Conservation (phyloP, 2,329 filamentous ascomycete genomes). For the Dothidotthia symphoricarpi region DNA sequence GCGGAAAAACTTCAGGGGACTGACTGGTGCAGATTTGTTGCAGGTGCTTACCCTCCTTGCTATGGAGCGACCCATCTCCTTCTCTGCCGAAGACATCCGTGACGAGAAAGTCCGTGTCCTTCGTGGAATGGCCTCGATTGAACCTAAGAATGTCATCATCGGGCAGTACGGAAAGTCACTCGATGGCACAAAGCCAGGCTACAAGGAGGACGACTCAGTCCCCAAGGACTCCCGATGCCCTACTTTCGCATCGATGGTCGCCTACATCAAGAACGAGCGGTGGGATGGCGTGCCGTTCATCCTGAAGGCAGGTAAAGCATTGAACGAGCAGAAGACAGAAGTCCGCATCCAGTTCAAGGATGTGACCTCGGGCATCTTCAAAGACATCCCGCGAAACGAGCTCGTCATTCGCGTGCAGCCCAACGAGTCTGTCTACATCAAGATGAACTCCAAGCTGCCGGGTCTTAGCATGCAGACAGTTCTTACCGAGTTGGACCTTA, state of each 20-base stretch:
- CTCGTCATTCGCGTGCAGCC: slow-evolving; percentile 98
- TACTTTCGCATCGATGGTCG: slow-evolving; percentile 95
- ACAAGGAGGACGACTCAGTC: slow-evolving; percentile 98
- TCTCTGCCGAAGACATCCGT: slow-evolving; percentile 95
- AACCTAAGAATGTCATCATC: slow-evolving; percentile 99
- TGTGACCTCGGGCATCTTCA: slow-evolving; percentile 98
- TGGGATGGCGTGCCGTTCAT: slow-evolving; percentile 99
- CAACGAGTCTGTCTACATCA: slow-evolving; percentile 99
- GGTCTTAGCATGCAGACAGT: slow-evolving; percentile 99
- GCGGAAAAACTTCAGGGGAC: slow-evolving; percentile 3
- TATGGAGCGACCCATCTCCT: slow-evolving; percentile 98
- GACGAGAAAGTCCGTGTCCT: slow-evolving; percentile 98
- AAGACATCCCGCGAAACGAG: slow-evolving; percentile 98
- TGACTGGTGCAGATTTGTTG: slow-evolving; percentile 63
- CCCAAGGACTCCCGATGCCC: slow-evolving; percentile 96
- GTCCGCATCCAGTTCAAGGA: slow-evolving; percentile 99
- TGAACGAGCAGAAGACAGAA: slow-evolving; percentile 99
- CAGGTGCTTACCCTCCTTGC: slow-evolving; percentile 94
- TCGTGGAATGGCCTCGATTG: slow-evolving; percentile 86
- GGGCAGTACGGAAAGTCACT: slow-evolving; percentile 96
- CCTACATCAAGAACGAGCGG: slow-evolving; percentile 98
- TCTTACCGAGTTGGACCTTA: slow-evolving; percentile 95
- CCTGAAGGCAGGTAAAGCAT: slow-evolving; percentile 96
- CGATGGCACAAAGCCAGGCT: slow-evolving; percentile 92
- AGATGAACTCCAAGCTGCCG: slow-evolving; percentile 99